Base-by-base conservation (phyloP, 164 flowering plant genomes). In the Tinospora cordifolia region DNA sequence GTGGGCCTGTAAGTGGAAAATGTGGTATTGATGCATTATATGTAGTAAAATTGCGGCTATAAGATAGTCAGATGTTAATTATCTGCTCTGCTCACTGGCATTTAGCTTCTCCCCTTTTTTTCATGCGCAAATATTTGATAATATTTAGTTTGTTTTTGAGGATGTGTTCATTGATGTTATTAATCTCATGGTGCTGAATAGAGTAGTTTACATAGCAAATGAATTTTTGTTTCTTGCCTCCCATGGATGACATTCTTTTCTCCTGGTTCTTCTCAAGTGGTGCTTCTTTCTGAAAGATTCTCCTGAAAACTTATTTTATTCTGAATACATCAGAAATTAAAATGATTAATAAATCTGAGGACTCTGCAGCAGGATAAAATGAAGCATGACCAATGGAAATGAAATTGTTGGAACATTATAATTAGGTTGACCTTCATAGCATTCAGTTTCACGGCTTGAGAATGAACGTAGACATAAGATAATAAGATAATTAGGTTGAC, bases 1-100 rank as follows among this genome's bases (percentile, higher is more conserved):
- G 99, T 95, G 73, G 74, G 84, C 71, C 62, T 74, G 73, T 77
- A 73, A 78, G 81, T 80, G 73, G 47, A 69, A 69, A 41, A 57
- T 73, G 17, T 68, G 38, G 24, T 75, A 59, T 12, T 62, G 17
- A 30, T 30, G 39, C 72, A 54, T 54, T 19, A 19, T n/a, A 19
- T 4, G 9, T 54, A n/a, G n/a, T 21, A 21, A 54, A 54, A 19
- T 54, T 21, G 24, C 60, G 6, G 60, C 60, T 8, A 39, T 15
- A 64, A 17, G 15, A 19, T 65, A 15, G 51, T 30, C 68, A 63
- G 21, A 39, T 19, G 26, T 68, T 51, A 63, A 19, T 38, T 63
- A 36, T 17, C 4, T 34, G 44, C 21, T 34, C n/a, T 34, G 3
- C 0, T 17, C 36, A 62, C 36, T 64, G 17, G 21, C 41, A 64